Base-by-base conservation (phyloP, 2,329 filamentous ascomycete species). In the Paraconiothyrium sp. region DNA sequence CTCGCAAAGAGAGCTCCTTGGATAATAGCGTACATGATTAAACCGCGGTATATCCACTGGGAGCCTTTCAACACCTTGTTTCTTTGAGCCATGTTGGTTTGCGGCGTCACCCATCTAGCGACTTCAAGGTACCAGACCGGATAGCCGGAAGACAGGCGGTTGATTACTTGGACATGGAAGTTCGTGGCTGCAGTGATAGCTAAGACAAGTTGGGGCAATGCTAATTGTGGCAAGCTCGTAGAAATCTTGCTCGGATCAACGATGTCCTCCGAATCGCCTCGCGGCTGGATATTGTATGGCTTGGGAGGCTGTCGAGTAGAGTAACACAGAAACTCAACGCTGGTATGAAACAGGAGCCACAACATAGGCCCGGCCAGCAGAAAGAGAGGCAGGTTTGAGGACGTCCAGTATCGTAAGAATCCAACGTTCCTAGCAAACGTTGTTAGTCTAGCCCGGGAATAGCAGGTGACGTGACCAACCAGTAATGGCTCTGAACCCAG, bases 91-190 rank as follows among this genome's bases (percentile, higher is more conserved):
- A 20, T 50, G 34, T 34, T 41, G 2, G 7, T 49, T 10, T 51
- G 54, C 13, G 60, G 51, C 32, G 58, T 60, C 20, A 76, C 60
- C 66, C 71, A 73, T 58, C 55, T 51, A 0, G 91, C 92, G 43
- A 97, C 76, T 84, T 90, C 92, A 84, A 91, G 90, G 75, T 97
- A 95, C 93, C 93, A 97, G 20, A 95, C 79, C 1, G 93, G 92
- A 77, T 94, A 97, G 0, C 90, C 94, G 0, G 94, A 97, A 1
- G 92, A 90, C 16, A 99, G 85, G 27, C 95, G 88, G 48, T 91
- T 97, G 71, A 98, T 90, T 68, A 99, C 96, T 79, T 99, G 95
- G 30, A 97, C 91, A 75, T 99, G 95, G 74, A 96, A 97, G 65
- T 83, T 92, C 13, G 90, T 92, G 22, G 94, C 78, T 22, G 93